phyloP scores from a whole-genome alignment of 176 grass and related monocot genomes.

The Rhynchospora breviuscula region DNA sequence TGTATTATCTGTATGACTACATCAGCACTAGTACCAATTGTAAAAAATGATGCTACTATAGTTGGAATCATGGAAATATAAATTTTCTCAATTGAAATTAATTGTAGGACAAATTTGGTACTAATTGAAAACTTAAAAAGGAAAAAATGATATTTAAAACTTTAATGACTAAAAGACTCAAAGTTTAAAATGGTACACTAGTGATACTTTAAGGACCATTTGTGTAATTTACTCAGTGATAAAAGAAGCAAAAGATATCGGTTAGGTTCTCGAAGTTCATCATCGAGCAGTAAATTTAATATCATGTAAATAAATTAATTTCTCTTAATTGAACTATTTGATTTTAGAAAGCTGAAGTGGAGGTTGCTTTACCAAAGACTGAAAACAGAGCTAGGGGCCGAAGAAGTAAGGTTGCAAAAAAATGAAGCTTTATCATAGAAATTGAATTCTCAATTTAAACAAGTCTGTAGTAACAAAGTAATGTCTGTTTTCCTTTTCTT shows the following conservation, averaged over 20 bases:
- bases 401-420: constrained; percentile 4
- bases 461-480: background rate
- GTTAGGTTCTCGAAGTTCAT: background rate
- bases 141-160: too few relatives aligned
- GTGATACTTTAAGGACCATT: too few relatives aligned
- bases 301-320: background rate
- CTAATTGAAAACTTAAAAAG: too few relatives aligned
- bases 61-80: too few relatives aligned
- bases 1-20: too few relatives aligned
- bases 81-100: too few relatives aligned
- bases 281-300: background rate
- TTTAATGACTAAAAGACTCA: too few relatives aligned
- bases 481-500: background rate
- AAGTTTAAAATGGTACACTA: too few relatives aligned
- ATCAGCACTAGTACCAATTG: too few relatives aligned
- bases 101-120: too few relatives aligned
- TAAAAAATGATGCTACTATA: too few relatives aligned
- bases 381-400: background rate
- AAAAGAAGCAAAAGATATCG: background rate
- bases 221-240: too few relatives aligned
- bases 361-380: constrained; percentile 1
- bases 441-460: background rate
- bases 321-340: background rate
- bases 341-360: constrained; percentile 13
- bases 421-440: constrained; percentile 5